These are phyloP conservation scores for Trichophyton simii DNA, from an alignment of 2,329 filamentous ascomycete genomes.

Conservation along the genomic window DNA sequence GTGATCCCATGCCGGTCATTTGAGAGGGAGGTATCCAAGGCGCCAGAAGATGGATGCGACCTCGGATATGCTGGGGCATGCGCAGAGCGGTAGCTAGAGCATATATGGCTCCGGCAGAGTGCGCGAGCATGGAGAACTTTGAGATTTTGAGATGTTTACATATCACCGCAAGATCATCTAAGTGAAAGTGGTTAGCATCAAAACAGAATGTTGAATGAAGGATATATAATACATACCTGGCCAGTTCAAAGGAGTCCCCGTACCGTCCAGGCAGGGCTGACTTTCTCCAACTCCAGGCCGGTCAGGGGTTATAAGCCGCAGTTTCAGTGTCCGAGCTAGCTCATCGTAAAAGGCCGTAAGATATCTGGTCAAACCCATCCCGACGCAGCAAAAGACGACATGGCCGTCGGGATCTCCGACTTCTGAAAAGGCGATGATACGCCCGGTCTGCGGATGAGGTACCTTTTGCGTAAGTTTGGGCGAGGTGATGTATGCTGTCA, in stretches of 20 bases:
- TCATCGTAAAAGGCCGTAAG: constrained; percentile 97
- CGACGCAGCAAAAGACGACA: constrained; percentile 90
- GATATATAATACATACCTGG: constrained; percentile 51
- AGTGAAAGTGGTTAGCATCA: constrained; percentile 11
- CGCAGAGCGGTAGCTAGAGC: constrained; percentile 86
- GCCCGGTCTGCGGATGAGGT: constrained; percentile 68
- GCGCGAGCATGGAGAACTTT: constrained; percentile 90
- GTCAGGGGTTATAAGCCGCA: constrained; percentile 86
- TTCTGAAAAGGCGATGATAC: constrained; percentile 88
- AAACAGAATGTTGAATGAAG: too few species aligned
- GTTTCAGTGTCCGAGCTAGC: constrained; percentile 70
- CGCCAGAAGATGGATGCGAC: constrained; percentile 83
- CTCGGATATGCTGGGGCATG: constrained; percentile 91
- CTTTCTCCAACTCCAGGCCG: constrained; percentile 89
- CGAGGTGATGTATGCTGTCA: constrained; percentile 71
- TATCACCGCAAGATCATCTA: constrained; percentile 78
- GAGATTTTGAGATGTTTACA: constrained; percentile 85
- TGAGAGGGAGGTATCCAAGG: constrained; percentile 97
- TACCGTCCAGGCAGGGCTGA: constrained; percentile 67
- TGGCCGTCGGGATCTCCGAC: constrained; percentile 86
- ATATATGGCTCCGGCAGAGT: constrained; percentile 96
- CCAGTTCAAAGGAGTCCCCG: constrained; percentile 82
- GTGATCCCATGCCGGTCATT: constrained; percentile 65
- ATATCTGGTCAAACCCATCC: constrained; percentile 93
- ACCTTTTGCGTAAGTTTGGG: constrained; percentile 81